Percentiles rank a stretch among this genome's conserved stretches.
Conservation (phyloP, 257 asterid genomes). For the Scutellaria baicalensis region DNA sequence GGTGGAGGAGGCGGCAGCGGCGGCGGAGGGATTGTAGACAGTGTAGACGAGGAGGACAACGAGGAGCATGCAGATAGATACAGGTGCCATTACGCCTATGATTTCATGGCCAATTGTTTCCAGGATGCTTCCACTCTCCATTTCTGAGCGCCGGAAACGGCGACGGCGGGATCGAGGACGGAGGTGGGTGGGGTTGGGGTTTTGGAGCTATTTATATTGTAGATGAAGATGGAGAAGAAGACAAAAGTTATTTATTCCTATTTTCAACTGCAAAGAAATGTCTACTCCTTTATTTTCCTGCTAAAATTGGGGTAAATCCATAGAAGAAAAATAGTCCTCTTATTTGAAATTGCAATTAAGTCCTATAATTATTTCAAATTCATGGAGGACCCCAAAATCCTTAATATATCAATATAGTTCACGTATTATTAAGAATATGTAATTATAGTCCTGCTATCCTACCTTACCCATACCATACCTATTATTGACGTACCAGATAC, state of each 20-base stretch:
- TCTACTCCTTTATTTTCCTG: not conserved
- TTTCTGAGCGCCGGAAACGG: constrained; percentile 13
- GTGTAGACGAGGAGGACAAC: constrained; percentile 87
- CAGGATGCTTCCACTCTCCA: constrained; percentile 78
- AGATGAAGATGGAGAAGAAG: constrained; percentile 1
- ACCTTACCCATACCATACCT: no score
- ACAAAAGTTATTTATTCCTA: not conserved
- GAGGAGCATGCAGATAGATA: constrained; percentile 86
- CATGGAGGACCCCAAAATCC: no score
- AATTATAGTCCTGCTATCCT: no score
- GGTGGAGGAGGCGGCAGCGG: constrained; percentile 27
- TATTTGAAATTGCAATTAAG: no score
- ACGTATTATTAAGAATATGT: no score
- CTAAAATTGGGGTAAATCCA: not conserved
- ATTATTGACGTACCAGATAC: no score
- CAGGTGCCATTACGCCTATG: constrained; percentile 92
- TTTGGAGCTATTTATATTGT: not conserved
- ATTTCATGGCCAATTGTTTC: constrained; percentile 76
- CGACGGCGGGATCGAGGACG: constrained; percentile 13
- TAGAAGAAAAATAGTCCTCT: no score
- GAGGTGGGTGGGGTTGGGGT: not conserved
- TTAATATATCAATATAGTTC: no score
- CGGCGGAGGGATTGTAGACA: constrained; percentile 44
- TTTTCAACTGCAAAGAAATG: not conserved
- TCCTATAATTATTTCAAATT: no score